phyloP scores from a whole-genome alignment of 495 filamentous ascomycete genomes.

The Parachaetomium inaequale region DNA sequence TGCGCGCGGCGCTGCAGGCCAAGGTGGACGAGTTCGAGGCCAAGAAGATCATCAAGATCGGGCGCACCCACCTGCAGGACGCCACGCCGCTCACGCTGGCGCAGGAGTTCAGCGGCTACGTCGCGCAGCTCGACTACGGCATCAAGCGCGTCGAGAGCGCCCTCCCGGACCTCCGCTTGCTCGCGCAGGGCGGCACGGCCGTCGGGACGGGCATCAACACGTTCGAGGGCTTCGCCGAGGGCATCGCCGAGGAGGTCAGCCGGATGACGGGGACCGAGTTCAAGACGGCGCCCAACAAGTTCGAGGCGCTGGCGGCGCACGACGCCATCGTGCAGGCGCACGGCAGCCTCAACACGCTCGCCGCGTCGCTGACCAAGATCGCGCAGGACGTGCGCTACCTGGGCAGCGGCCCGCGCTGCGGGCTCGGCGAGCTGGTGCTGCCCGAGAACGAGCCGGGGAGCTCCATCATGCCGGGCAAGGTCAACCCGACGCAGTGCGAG shows the following conservation, averaged over 20 bases:
- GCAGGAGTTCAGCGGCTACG: slow-evolving; percentile 98
- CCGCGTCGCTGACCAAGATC: slow-evolving; percentile 92
- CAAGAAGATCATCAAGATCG: slow-evolving; percentile 93
- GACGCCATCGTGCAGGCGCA: slow-evolving; percentile 93
- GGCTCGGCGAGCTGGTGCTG: slow-evolving; percentile 84
- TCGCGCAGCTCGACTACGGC: slow-evolving; percentile 86
- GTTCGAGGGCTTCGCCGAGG: slow-evolving; percentile 91
- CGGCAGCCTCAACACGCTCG: slow-evolving; percentile 89
- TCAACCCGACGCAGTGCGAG: slow-evolving; percentile 98
- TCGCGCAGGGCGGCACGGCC: slow-evolving; percentile 95
- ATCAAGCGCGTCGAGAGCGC: slow-evolving; percentile 80
- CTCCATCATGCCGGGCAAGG: slow-evolving; percentile 99
- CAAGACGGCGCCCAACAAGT: slow-evolving; percentile 97
- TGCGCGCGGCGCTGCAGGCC: slow-evolving; percentile 76
- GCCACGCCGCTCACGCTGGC: slow-evolving; percentile 93
- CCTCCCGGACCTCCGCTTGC: slow-evolving; percentile 76
- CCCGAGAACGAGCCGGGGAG: slow-evolving; percentile 97
- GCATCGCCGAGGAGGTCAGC: slow-evolving; percentile 80
- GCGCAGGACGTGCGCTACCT: slow-evolving; percentile 97
- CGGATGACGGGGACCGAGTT: slow-evolving; percentile 91
- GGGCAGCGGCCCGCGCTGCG: slow-evolving; percentile 91
- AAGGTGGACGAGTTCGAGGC: slow-evolving; percentile 87
- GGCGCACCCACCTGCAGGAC: slow-evolving; percentile 95
- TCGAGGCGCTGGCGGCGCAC: slow-evolving; percentile 95
- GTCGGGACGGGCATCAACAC: slow-evolving; percentile 98